A percentile compares a stretch with the other conserved stretches of the same genome.
Evolutionary conservation across 1,284 basidiomycete species (phyloP).

Genomic region (Coniferiporia weirii): DNA sequence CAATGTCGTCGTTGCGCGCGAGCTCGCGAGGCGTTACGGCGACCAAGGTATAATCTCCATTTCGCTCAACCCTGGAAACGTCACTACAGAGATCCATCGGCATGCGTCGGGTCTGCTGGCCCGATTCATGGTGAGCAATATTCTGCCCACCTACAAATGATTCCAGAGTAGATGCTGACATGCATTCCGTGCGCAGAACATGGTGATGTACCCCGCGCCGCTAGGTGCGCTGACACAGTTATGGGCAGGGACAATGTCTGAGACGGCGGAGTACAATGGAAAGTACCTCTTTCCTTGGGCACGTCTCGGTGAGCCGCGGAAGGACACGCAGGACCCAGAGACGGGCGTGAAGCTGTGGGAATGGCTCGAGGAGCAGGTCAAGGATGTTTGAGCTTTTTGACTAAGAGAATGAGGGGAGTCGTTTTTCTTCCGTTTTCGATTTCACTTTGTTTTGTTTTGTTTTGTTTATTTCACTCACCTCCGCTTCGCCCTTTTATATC

Average conservation of each 20-base stretch:
- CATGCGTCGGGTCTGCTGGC: conserved; percentile 22
- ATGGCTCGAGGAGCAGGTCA: conserved; percentile 8
- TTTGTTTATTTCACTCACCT: no score
- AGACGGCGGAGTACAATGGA: conserved; percentile 33
- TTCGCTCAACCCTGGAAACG: conserved; percentile 27
- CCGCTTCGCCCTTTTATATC: no score
- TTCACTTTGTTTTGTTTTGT: no score
- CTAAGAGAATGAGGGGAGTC: no score
- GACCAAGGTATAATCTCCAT: conserved; percentile 27
- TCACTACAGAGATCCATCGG: conserved; percentile 40
- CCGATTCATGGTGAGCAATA: background rate
- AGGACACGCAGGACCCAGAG: conserved; percentile 3
- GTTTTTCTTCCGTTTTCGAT: no score
- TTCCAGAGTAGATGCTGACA: background rate
- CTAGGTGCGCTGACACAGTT: conserved; percentile 40
- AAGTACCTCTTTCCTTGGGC: conserved; percentile 22
- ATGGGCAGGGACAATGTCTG: conserved; percentile 42
- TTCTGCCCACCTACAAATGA: background rate
- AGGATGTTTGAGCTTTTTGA: background rate
- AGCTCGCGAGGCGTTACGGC: conserved; percentile 25
- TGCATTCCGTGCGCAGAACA: background rate
- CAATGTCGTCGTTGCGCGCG: conserved; percentile 27
- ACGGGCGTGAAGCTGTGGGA: conserved; percentile 4
- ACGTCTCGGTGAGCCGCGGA: background rate
- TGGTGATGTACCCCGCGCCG: conserved; percentile 21